Percentiles rank a stretch among this genome's conserved stretches.
phyloP scores from a whole-genome alignment of 495 filamentous ascomycete genomes.

The Cercophora newfieldiana region DNA sequence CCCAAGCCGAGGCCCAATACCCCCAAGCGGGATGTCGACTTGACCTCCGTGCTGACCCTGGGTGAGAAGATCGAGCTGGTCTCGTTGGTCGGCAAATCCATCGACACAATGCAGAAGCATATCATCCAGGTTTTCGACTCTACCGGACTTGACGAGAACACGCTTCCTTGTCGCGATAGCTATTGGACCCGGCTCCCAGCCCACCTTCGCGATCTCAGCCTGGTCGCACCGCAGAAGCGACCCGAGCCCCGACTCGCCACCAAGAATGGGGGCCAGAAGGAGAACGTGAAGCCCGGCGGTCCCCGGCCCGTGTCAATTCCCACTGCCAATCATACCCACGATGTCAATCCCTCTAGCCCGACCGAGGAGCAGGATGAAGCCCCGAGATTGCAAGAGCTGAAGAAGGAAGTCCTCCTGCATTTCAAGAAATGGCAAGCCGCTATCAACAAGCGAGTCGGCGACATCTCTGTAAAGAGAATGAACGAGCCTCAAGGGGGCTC shows the following conservation, averaged over 20 bases:
- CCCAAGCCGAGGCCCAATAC: slow-evolving; percentile 24
- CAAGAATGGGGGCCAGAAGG: slow-evolving; percentile 17
- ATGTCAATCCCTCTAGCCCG: slow-evolving; percentile 15
- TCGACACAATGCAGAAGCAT: slow-evolving; percentile 50
- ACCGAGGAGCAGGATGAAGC: not conserved
- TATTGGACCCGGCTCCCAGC: slow-evolving; percentile 33
- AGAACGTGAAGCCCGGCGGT: slow-evolving; percentile 28
- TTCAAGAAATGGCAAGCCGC: slow-evolving; percentile 47
- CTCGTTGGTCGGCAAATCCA: slow-evolving; percentile 43
- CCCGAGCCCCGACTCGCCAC: slow-evolving; percentile 17
- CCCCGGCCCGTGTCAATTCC: slow-evolving; percentile 18
- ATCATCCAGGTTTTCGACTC: slow-evolving; percentile 49
- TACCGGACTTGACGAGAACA: slow-evolving; percentile 20
- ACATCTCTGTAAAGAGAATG: slow-evolving; percentile 40
- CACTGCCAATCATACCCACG: slow-evolving; percentile 4
- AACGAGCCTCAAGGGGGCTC: slow-evolving; percentile 22
- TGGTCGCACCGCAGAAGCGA: slow-evolving; percentile 20
- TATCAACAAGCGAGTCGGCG: slow-evolving; percentile 40
- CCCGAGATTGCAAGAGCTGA: slow-evolving; percentile 44
- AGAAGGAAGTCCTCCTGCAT: slow-evolving; percentile 43
- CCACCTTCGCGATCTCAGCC: slow-evolving; percentile 35
- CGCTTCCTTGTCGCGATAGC: slow-evolving; percentile 25
- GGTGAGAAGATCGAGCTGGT: slow-evolving; percentile 34
- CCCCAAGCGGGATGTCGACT: slow-evolving; percentile 35
- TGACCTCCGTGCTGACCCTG: slow-evolving; percentile 31